Conservation (phyloP, 2,329 filamentous ascomycete genomes). For the Coniochaeta ligniaria region DNA sequence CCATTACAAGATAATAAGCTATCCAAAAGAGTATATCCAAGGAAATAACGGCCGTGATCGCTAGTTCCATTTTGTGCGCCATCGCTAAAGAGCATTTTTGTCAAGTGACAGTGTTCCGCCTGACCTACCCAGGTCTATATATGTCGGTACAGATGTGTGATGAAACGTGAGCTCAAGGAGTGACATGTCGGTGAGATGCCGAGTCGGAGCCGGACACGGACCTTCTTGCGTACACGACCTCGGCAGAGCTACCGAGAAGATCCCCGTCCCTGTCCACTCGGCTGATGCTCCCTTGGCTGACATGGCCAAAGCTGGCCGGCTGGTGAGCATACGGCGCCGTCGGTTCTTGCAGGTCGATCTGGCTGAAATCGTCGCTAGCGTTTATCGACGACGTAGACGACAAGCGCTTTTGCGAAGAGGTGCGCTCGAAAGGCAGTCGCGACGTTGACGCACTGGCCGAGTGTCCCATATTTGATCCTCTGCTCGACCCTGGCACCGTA, state of each 20-base stretch:
- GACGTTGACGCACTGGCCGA: constrained; percentile 21
- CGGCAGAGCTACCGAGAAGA: constrained; percentile 46
- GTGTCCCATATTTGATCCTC: constrained; percentile 12
- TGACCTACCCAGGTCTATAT: not conserved
- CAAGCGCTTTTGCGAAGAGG: constrained; percentile 38
- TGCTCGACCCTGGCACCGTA: constrained; percentile 1
- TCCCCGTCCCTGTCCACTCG: constrained; percentile 44
- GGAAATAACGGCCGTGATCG: not conserved
- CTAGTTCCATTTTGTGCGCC: constrained; percentile 12
- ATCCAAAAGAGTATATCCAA: not conserved
- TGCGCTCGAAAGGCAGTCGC: constrained; percentile 51
- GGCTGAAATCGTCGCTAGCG: constrained; percentile 36
- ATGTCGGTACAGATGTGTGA: not conserved
- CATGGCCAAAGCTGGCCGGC: constrained; percentile 48
- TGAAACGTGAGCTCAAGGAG: not conserved
- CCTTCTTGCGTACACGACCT: constrained; percentile 40
- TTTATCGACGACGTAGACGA: constrained; percentile 34
- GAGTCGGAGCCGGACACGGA: not conserved
- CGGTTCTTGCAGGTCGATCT: constrained; percentile 27
- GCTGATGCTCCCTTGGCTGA: constrained; percentile 50
- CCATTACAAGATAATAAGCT: not conserved
- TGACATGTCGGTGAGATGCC: not conserved
- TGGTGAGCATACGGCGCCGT: constrained; percentile 33
- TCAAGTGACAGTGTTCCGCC: not conserved
- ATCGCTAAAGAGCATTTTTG: constrained; percentile 9